Conservation (phyloP, 2,329 filamentous ascomycete species). For the Cercospora sojina region DNA sequence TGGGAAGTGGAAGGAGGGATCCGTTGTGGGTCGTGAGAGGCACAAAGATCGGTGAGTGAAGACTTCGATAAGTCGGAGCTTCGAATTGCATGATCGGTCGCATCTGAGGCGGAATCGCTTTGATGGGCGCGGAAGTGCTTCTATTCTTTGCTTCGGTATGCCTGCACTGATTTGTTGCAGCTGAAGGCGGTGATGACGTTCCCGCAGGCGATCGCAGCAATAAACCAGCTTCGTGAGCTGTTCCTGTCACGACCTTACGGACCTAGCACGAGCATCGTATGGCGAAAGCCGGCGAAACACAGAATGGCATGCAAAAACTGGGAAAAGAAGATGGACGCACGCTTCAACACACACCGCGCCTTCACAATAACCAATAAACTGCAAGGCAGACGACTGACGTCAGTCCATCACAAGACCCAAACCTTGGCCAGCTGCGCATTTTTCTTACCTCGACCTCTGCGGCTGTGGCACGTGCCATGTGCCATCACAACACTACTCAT, state of each 20-base stretch:
- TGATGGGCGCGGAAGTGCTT: neutral
- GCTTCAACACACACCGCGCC: neutral
- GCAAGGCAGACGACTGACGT: neutral
- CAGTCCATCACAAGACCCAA: neutral
- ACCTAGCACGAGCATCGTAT: neutral
- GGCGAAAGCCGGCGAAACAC: neutral
- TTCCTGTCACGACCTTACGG: neutral
- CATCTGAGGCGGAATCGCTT: neutral
- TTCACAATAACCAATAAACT: neutral
- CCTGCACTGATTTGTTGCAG: neutral
- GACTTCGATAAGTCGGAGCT: neutral
- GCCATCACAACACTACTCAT: no score
- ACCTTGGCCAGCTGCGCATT: neutral
- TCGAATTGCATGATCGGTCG: neutral
- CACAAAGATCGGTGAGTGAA: neutral
- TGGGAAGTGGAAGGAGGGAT: slow-evolving; percentile 37
- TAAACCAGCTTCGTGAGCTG: neutral
- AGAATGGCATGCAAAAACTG: neutral
- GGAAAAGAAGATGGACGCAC: neutral
- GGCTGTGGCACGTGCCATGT: no score
- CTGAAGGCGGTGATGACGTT: neutral
- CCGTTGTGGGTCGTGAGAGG: slow-evolving; percentile 49
- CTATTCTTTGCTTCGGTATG: neutral
- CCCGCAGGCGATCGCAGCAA: neutral
- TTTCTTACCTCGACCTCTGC: neutral